A percentile compares a stretch with the other conserved stretches of the same genome.
Conservation (phyloP, 108 stramenopile species). For the Discostella pseudostelligera region DNA sequence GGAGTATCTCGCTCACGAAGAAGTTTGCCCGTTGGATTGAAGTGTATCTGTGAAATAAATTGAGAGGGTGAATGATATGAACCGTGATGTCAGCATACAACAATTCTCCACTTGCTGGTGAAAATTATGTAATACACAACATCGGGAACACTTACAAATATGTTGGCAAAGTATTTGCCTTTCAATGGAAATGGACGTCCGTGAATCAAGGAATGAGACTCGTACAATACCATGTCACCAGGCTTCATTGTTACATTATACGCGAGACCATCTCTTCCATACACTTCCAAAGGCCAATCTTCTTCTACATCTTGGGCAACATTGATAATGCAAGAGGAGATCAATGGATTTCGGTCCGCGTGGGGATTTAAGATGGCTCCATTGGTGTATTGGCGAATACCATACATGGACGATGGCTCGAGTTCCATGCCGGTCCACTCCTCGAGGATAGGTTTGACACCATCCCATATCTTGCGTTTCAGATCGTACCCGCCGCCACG, state of each 20-base stretch:
- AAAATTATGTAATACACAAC: constrained; percentile 25
- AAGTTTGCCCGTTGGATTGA: constrained; percentile 43
- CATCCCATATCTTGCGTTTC: constrained; percentile 74
- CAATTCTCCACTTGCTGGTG: constrained; percentile 50
- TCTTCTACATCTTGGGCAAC: constrained; percentile 91
- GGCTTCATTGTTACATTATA: constrained; percentile 78
- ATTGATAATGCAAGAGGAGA: constrained; percentile 89
- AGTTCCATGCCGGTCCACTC: constrained; percentile 90
- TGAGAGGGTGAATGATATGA: not conserved
- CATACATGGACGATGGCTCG: constrained; percentile 79
- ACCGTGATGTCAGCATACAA: not conserved
- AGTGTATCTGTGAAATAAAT: constrained; percentile 33
- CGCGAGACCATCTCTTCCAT: constrained; percentile 78
- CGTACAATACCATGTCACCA: constrained; percentile 79
- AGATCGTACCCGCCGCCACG: constrained; percentile 66
- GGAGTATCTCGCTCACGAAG: constrained; percentile 32
- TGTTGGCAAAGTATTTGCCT: constrained; percentile 83
- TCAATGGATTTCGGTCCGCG: constrained; percentile 86
- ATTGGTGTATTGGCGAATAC: constrained; percentile 81
- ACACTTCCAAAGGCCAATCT: constrained; percentile 91
- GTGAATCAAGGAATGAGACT: constrained; percentile 66
- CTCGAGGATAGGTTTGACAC: constrained; percentile 71
- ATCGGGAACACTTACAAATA: constrained; percentile 65
- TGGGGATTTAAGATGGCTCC: constrained; percentile 84
- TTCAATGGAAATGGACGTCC: constrained; percentile 85